A percentile compares a stretch with the other conserved stretches of the same genome.
Conservation (phyloP, 192 early-diverging fungal species). For the Coemansia furcata region DNA sequence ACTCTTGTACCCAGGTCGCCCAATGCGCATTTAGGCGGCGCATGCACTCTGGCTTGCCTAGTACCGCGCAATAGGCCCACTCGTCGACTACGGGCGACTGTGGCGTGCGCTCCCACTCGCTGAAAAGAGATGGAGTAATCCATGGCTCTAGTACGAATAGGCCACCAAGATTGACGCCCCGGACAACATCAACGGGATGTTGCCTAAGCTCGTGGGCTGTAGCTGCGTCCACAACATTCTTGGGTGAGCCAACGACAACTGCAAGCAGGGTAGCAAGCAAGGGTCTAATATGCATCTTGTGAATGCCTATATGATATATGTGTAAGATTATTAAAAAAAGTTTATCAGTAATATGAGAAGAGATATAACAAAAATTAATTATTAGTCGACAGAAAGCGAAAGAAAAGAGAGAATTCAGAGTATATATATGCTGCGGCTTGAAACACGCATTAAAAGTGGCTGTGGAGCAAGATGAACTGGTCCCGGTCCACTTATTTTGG, state of each 20-base stretch:
- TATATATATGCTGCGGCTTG: background rate
- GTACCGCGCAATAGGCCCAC: slow-evolving; percentile 57
- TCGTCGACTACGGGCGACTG: slow-evolving; percentile 57
- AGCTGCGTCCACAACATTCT: background rate
- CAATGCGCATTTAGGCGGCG: slow-evolving; percentile 57
- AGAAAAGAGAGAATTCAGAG: background rate
- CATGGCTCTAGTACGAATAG: slow-evolving; percentile 69
- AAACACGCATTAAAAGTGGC: background rate
- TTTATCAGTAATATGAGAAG: background rate
- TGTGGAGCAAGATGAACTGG: background rate
- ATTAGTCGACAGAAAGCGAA: background rate
- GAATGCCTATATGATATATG: background rate
- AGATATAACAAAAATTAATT: background rate
- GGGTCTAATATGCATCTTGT: background rate
- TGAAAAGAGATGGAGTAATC: slow-evolving; percentile 55
- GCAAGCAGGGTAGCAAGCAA: slow-evolving; percentile 2
- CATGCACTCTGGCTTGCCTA: slow-evolving; percentile 58
- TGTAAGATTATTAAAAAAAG: background rate
- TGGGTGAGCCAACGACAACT: background rate
- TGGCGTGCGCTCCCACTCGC: slow-evolving; percentile 33
- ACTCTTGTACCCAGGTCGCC: slow-evolving; percentile 59
- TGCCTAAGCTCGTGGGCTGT: background rate
- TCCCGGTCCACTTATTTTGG: background rate
- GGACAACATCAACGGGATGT: slow-evolving; percentile 32
- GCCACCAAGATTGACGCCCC: slow-evolving; percentile 71